Evolutionary conservation across 2,329 filamentous ascomycete genomes (phyloP).

Genomic region (Diaporthe caulivora): DNA sequence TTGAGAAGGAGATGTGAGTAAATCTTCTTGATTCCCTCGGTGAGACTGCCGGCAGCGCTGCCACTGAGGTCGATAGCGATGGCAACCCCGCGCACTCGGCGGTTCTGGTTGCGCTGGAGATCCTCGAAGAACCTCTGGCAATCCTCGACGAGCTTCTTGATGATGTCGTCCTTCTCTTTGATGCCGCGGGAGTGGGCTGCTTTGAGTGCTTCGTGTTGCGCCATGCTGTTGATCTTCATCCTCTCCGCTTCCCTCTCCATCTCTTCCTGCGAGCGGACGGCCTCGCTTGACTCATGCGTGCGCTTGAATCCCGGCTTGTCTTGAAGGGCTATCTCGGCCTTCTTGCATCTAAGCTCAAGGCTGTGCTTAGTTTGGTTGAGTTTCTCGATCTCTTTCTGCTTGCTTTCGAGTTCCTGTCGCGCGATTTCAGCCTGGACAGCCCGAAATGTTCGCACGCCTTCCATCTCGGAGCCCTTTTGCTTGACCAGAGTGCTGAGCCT

Average conservation of each 20-base stretch:
- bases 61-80: conserved; percentile 21
- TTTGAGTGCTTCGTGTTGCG: no score
- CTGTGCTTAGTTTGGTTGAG: background rate
- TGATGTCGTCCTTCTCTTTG: background rate
- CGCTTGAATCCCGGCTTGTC: background rate
- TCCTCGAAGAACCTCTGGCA: background rate
- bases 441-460: background rate
- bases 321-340: background rate
- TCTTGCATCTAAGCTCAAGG: background rate
- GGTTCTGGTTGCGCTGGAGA: background rate
- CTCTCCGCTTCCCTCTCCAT: background rate
- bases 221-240: no score
- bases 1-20: background rate
- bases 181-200: no score
- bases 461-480: background rate
- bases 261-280: background rate
- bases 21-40: conserved; percentile 1
- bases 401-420: background rate
- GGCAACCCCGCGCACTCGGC: background rate
- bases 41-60: background rate
- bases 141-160: background rate
- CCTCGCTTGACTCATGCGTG: background rate
- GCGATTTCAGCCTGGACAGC: background rate
- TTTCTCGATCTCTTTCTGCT: background rate
- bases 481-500: background rate